Evolutionary conservation across 208 protist genomes (phyloP).

Genomic region (Tritrichomonas musculus): DNA sequence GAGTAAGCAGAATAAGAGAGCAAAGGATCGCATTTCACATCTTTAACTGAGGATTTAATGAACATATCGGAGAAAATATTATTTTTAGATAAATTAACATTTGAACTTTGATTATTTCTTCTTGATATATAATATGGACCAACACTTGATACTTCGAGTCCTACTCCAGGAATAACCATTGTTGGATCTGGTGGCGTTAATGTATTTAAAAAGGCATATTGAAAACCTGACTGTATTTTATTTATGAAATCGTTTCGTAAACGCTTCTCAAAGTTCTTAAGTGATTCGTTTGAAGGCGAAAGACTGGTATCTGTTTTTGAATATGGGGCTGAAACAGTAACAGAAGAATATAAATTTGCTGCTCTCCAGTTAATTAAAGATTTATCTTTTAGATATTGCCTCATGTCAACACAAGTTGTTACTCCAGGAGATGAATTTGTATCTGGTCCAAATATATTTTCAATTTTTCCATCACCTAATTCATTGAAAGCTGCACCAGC

Average conservation of each 20-base stretch:
- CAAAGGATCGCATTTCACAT: background rate
- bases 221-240: constrained; percentile 9
- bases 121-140: background rate
- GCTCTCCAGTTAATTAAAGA: no score
- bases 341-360: background rate
- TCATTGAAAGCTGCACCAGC: background rate
- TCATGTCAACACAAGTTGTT: constrained; percentile 7
- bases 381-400: background rate
- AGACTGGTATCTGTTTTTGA: no score
- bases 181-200: background rate
- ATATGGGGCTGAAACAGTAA: background rate
- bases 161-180: background rate
- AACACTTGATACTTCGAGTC: background rate
- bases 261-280: background rate
- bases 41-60: background rate
- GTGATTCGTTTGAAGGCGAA: no score
- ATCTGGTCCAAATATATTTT: no score
- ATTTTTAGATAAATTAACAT: no score
- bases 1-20: background rate
- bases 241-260: background rate
- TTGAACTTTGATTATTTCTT: no score
- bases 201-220: background rate
- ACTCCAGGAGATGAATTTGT: background rate
- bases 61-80: background rate
- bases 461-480: no score